Conservation (phyloP, 441 rosid species). For the Adansonia madagascariensis region DNA sequence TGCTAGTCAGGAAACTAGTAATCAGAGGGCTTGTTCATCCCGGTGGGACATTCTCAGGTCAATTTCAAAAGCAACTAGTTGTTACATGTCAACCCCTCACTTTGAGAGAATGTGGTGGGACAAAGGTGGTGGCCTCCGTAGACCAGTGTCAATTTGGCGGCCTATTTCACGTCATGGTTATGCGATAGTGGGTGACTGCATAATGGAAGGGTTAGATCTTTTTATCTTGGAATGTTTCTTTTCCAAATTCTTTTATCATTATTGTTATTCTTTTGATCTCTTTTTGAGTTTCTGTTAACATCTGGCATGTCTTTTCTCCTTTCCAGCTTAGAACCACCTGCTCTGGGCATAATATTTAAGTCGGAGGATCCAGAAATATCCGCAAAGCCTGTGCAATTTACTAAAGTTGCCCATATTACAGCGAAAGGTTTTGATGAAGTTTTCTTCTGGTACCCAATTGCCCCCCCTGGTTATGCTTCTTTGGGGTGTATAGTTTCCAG, state of each 20-base stretch:
- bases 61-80: slow-evolving; percentile 69
- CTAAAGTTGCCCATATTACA: slow-evolving; percentile 81
- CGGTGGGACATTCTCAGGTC: slow-evolving; percentile 89
- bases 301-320: slow-evolving; percentile 30
- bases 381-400: slow-evolving; percentile 92
- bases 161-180: slow-evolving; percentile 80
- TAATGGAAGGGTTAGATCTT: slow-evolving; percentile 84
- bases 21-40: slow-evolving; percentile 60
- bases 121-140: slow-evolving; percentile 89
- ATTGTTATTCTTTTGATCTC: slow-evolving; percentile 25
- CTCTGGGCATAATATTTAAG: slow-evolving; percentile 83
- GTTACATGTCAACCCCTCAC: slow-evolving; percentile 77
- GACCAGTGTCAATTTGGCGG: slow-evolving; percentile 98
- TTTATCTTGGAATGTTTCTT: slow-evolving; percentile 22
- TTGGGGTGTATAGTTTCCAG: slow-evolving; percentile 89
- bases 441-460: slow-evolving; percentile 97
- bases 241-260: slow-evolving; percentile 13
- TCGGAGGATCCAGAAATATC: slow-evolving; percentile 76
- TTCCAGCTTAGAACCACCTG: slow-evolving; percentile 93
- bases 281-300: slow-evolving; percentile 23
- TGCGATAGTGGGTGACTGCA: slow-evolving; percentile 89
- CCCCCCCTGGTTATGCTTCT: slow-evolving; percentile 95
- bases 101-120: slow-evolving; percentile 99
- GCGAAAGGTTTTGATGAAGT: slow-evolving; percentile 93
- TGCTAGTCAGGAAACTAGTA: slow-evolving; percentile 48